Evolutionary conservation across 371 early-diverging fungal species (phyloP), one percentile per base, ranked within the genome.

Genomic region (Apophysomyces elegans): DNA sequence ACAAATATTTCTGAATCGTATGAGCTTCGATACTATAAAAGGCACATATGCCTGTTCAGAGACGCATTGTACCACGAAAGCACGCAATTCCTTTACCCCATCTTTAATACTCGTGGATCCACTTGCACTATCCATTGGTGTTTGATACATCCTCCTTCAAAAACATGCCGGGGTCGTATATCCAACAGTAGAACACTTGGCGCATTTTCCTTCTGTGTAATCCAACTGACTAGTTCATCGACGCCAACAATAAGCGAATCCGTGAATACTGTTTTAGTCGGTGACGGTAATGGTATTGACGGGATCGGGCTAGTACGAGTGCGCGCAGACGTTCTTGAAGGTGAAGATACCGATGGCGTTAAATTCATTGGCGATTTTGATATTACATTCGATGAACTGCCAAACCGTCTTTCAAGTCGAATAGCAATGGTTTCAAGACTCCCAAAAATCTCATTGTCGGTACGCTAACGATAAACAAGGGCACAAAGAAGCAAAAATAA

Each of bases 151-250:
- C 93, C 93, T 50, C 74, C 67, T 7, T 74, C 73, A 75, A 84
- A 94, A 37, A 85, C 81, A 12, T 84, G 82, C 44, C 85, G 81
- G 16, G 81, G 73, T 38, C 96, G 82, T 9, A 94, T 82, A 75
- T 96, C 96, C 46, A 96, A 69, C 6, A 96, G 58, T 35, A 96
- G 73, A 6, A 95, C 39, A 47, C 43, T 78, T 9, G 69, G 78
- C 37, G 77, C 83, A 65, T 65, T 63, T 14, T 59, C 68, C 39
- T 43, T 66, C 56, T 64, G 54, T 6, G 65, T 62, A 37, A 89
- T 59, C 37, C 79, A 74, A 0, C 68, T 60, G 2, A 69, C 64
- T 2, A 89, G 68, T 18, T 84, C 83, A 2, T 37, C 14, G 2
- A 83, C 75, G 8, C 73, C 73, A 38, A 73, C 67, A 32, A 50